These are phyloP conservation scores for Bolboschoenoplectus hybrid DNA, from an alignment of 202 grass and related monocot genomes.

Conservation along the genomic window DNA sequence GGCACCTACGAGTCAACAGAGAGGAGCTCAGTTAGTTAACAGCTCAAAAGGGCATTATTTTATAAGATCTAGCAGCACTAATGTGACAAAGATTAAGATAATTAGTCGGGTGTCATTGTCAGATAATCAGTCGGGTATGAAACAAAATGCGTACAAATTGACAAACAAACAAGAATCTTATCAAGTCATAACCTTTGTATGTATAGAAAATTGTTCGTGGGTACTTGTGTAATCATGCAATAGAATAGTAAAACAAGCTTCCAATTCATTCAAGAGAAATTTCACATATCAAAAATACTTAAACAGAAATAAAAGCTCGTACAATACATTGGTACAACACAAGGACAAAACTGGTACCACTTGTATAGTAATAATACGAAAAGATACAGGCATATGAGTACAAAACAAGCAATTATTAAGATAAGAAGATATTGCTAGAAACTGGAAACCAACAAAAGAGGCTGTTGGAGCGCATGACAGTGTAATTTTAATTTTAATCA, in stretches of 20 bases:
- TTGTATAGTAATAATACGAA: background rate
- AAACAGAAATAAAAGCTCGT: too few relatives aligned
- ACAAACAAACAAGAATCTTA: constrained; percentile 20
- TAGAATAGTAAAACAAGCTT: constrained; percentile 31
- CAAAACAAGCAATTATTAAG: too few relatives aligned
- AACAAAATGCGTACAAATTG: background rate
- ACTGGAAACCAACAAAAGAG: constrained; percentile 12
- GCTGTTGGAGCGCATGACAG: background rate
- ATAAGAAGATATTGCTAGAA: background rate
- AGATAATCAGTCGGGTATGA: background rate
- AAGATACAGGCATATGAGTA: background rate
- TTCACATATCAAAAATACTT: background rate
- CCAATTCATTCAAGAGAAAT: background rate
- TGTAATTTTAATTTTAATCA: constrained; percentile 31
- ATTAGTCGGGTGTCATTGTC: constrained; percentile 68
- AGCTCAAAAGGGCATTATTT: constrained; percentile 76
- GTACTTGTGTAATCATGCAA: background rate
- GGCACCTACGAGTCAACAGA: constrained; percentile 60
- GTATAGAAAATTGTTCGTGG: background rate
- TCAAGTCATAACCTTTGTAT: background rate
- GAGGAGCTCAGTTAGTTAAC: background rate
- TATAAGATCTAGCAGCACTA: constrained; percentile 74
- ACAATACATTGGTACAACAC: too few relatives aligned
- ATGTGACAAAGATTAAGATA: constrained; percentile 62
- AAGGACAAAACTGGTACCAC: background rate